phyloP scores from a whole-genome alignment of 345 rosid genomes.

The Camelina hispida region DNA sequence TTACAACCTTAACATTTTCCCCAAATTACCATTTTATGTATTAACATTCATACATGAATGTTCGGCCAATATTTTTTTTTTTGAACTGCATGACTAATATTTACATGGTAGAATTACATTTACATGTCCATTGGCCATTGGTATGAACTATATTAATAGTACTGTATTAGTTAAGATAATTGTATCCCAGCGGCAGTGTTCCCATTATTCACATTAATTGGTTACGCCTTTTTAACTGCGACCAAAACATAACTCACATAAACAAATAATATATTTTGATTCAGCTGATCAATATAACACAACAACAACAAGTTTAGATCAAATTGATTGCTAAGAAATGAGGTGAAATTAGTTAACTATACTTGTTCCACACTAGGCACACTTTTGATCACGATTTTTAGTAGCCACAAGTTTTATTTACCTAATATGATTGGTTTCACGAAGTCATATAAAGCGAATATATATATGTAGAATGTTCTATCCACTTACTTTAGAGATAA shows the following conservation, averaged over 20 bases:
- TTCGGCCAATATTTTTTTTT: neutral
- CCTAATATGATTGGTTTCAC: conserved; percentile 40
- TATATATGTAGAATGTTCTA: conserved; percentile 39
- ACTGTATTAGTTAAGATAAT: neutral
- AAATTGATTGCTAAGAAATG: conserved; percentile 6
- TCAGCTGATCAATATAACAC: neutral
- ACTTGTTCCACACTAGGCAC: conserved; percentile 21
- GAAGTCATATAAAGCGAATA: conserved; percentile 30
- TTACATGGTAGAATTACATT: neutral
- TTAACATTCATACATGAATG: neutral
- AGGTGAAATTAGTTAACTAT: conserved; percentile 1
- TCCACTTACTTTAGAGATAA: conserved; percentile 43
- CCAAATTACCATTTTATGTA: neutral
- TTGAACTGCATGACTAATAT: neutral
- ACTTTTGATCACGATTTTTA: conserved; percentile 18
- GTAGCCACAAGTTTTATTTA: conserved; percentile 36
- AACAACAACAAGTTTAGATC: neutral
- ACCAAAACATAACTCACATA: neutral
- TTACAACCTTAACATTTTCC: neutral
- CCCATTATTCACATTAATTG: neutral
- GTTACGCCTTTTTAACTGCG: neutral
- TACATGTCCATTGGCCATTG: neutral
- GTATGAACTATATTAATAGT: neutral
- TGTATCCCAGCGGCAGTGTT: neutral
- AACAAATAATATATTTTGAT: neutral